These are phyloP conservation scores for Rachicladosporium sp. DNA, from an alignment of 2,329 filamentous ascomycete species.

Conservation along the genomic window DNA sequence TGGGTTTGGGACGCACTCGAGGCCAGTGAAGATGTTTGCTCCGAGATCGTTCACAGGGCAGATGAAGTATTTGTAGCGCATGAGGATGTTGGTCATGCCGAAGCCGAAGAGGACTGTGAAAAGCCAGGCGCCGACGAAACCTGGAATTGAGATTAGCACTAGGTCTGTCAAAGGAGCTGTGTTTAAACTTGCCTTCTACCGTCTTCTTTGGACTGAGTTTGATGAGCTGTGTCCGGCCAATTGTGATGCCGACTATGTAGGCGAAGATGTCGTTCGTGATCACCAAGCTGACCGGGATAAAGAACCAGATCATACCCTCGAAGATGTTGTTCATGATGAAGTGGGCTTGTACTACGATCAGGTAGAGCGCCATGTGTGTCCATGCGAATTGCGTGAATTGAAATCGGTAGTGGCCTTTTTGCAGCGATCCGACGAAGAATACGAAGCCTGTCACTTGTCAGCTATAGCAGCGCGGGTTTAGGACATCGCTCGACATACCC, in stretches of 20 bases:
- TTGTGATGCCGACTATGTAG: constrained; percentile 93
- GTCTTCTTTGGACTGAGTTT: constrained; percentile 99
- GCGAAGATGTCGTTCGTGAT: constrained; percentile 99
- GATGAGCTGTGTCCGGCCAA: constrained; percentile 91
- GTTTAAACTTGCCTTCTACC: constrained; percentile 47
- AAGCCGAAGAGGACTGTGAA: constrained; percentile 84
- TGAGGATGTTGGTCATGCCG: constrained; percentile 68
- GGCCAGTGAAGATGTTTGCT: constrained; percentile 80
- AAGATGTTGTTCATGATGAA: constrained; percentile 99
- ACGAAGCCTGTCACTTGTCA: constrained; percentile 60
- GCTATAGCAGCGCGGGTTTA: background rate
- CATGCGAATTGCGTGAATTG: constrained; percentile 99
- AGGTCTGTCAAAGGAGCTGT: constrained; percentile 1
- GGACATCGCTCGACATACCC: constrained; percentile 44
- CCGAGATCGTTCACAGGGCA: constrained; percentile 95
- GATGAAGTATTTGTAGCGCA: constrained; percentile 92
- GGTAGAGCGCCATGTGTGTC: constrained; percentile 97
- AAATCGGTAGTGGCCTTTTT: constrained; percentile 94
- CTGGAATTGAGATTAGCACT: constrained; percentile 24
- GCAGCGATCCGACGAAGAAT: constrained; percentile 89
- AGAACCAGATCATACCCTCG: constrained; percentile 99
- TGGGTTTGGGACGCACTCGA: constrained; percentile 82
- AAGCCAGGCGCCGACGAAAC: constrained; percentile 91
- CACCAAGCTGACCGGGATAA: constrained; percentile 84
- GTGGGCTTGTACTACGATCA: constrained; percentile 95